phyloP scores from a whole-genome alignment of 805 yeast genomes.

The Yueomyces sp. region DNA sequence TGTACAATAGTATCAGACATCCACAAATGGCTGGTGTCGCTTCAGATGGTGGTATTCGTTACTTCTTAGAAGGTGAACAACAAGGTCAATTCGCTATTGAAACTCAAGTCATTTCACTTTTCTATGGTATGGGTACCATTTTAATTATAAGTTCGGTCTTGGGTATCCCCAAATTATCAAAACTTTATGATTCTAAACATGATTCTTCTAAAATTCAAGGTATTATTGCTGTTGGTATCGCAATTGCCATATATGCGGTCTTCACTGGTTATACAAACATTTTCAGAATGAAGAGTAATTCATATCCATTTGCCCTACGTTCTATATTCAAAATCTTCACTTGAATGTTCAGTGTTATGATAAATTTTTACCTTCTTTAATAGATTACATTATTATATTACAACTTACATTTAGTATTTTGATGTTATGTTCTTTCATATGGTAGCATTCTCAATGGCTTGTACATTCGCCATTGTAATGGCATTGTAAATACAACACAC shows the following conservation, averaged over 20 bases:
- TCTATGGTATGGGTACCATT: constrained; percentile 59
- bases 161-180: constrained; percentile 32
- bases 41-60: constrained; percentile 31
- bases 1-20: constrained; percentile 81
- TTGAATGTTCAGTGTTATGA: constrained; percentile 1
- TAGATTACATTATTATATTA: too few species aligned
- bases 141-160: constrained; percentile 44
- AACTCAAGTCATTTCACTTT: constrained; percentile 68
- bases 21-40: constrained; percentile 38
- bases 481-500: too few species aligned
- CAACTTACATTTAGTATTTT: too few species aligned
- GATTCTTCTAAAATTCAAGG: constrained; percentile 28
- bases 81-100: constrained; percentile 75
- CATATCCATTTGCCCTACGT: constrained; percentile 53
- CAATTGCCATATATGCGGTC: constrained; percentile 35
- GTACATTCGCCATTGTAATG: too few species aligned
- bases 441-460: too few species aligned
- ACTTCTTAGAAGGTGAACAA: constrained; percentile 49
- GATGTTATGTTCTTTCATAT: too few species aligned
- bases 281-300: constrained; percentile 56
- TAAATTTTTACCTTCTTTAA: too few species aligned
- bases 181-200: constrained; percentile 20
- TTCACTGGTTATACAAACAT: constrained; percentile 54
- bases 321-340: constrained; percentile 27
- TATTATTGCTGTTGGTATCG: constrained; percentile 32